Percentiles rank a stretch among this genome's conserved stretches.
Evolutionary conservation across 2,329 filamentous ascomycete genomes (phyloP).

Genomic region (Capronia coronata): DNA sequence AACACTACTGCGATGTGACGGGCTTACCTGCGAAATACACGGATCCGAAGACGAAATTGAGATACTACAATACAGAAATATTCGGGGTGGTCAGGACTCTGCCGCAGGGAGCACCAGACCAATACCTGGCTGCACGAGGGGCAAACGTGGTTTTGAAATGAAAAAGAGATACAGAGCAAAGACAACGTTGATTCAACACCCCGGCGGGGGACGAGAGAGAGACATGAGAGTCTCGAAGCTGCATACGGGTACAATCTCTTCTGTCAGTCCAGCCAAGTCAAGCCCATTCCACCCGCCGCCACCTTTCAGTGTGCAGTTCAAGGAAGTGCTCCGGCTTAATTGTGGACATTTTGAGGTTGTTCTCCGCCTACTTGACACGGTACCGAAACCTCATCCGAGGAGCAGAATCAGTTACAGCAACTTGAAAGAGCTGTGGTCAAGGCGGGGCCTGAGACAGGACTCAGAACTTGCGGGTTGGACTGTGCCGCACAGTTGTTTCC

Average conservation of each 20-base stretch:
- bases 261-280: constrained; percentile 92
- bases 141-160: constrained; percentile 91
- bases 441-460: constrained; percentile 34
- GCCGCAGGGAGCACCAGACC: constrained; percentile 75
- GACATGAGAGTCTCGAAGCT: not conserved
- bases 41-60: constrained; percentile 87
- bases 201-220: not conserved
- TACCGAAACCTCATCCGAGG: constrained; percentile 70
- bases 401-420: constrained; percentile 54
- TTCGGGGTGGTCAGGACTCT: constrained; percentile 76
- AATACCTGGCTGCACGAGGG: constrained; percentile 80
- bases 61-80: constrained; percentile 89
- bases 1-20: constrained; percentile 92
- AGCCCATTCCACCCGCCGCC: constrained; percentile 80
- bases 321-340: constrained; percentile 99
- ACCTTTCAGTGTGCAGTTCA: constrained; percentile 74
- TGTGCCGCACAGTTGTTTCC: not conserved
- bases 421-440: constrained; percentile 45
- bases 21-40: constrained; percentile 85
- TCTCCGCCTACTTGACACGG: constrained; percentile 75
- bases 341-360: constrained; percentile 60
- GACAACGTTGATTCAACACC: not conserved
- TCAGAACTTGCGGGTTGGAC: not conserved
- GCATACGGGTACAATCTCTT: not conserved
- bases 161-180: constrained; percentile 28